A percentile compares a stretch with the other conserved stretches of the same genome.
Conservation (phyloP, 1,284 basidiomycete genomes). For the Anthracocystis panici-leucophaei region DNA sequence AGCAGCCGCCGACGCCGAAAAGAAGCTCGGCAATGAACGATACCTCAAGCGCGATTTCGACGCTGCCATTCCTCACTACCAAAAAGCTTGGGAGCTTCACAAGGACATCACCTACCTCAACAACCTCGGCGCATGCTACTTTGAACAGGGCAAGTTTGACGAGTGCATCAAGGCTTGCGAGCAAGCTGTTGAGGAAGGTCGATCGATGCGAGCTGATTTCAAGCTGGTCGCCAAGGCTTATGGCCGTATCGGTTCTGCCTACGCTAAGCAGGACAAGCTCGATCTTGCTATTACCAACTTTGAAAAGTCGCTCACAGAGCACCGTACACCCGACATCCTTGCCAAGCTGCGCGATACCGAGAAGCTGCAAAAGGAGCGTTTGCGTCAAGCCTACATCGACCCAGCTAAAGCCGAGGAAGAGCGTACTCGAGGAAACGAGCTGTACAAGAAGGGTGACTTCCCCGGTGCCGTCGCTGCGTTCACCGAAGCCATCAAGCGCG, state of each 20-base stretch:
- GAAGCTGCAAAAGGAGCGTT: slow-evolving; percentile 81
- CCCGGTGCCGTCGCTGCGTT: slow-evolving; percentile 92
- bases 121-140: slow-evolving; percentile 81
- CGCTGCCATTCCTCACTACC: slow-evolving; percentile 68
- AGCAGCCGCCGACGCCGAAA: slow-evolving; percentile 64
- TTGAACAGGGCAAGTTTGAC: slow-evolving; percentile 91
- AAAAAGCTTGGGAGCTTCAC: slow-evolving; percentile 91
- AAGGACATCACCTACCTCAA: slow-evolving; percentile 91
- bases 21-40: slow-evolving; percentile 78
- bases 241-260: slow-evolving; percentile 88
- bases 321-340: slow-evolving; percentile 92
- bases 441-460: slow-evolving; percentile 79
- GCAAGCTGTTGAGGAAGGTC: slow-evolving; percentile 93
- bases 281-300: slow-evolving; percentile 74
- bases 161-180: slow-evolving; percentile 91
- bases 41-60: slow-evolving; percentile 82
- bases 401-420: slow-evolving; percentile 85
- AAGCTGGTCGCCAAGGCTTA: slow-evolving; percentile 79
- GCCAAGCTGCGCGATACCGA: slow-evolving; percentile 84
- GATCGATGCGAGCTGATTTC: slow-evolving; percentile 75
- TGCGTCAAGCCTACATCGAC: slow-evolving; percentile 87
- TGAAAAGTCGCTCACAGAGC: slow-evolving; percentile 84
- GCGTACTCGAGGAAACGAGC: slow-evolving; percentile 89
- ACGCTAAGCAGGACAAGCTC: slow-evolving; percentile 84
- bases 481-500: slow-evolving; percentile 95